These are phyloP conservation scores for Ephemerocybe angulata DNA, from an alignment of 768 basidiomycete species.

Conservation along the genomic window DNA sequence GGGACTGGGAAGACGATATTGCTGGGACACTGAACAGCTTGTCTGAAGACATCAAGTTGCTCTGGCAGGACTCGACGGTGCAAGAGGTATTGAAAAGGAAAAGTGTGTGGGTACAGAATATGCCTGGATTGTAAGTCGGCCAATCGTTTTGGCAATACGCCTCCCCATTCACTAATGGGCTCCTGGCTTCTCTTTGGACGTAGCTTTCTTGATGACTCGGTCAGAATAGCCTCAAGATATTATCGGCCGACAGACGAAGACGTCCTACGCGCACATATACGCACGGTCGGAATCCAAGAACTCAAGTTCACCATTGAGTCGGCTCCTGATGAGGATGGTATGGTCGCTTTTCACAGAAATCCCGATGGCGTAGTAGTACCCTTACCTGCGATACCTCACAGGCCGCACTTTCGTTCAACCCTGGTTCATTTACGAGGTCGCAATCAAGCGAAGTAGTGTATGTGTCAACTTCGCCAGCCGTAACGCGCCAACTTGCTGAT, in stretches of 20 bases:
- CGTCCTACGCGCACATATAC: slow-evolving; percentile 63
- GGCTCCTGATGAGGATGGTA: slow-evolving; percentile 27
- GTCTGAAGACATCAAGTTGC: slow-evolving; percentile 39
- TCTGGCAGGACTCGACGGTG: slow-evolving; percentile 56
- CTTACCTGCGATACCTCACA: too few relatives aligned
- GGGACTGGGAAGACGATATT: neutral
- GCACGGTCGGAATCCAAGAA: slow-evolving; percentile 70
- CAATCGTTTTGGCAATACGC: slow-evolving; percentile 31
- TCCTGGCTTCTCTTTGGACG: too few relatives aligned
- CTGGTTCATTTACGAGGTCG: slow-evolving; percentile 77
- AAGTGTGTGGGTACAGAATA: slow-evolving; percentile 49
- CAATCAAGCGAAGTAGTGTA: slow-evolving; percentile 65
- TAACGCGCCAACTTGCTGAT: too few relatives aligned
- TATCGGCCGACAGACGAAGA: slow-evolving; percentile 63
- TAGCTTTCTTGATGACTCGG: slow-evolving; percentile 69
- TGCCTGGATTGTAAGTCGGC: slow-evolving; percentile 65
- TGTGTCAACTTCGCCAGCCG: too few relatives aligned
- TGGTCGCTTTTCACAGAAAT: slow-evolving; percentile 72
- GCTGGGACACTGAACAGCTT: neutral
- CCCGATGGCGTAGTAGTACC: too few relatives aligned
- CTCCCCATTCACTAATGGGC: too few relatives aligned
- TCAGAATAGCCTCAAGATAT: slow-evolving; percentile 48
- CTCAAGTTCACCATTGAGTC: slow-evolving; percentile 47
- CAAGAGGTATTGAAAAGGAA: slow-evolving; percentile 42
- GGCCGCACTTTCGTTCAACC: too few relatives aligned